Percentiles rank a stretch among this genome's conserved stretches.
Conservation (phyloP, 208 protist genomes). For the Trypanosoma lewisi region DNA sequence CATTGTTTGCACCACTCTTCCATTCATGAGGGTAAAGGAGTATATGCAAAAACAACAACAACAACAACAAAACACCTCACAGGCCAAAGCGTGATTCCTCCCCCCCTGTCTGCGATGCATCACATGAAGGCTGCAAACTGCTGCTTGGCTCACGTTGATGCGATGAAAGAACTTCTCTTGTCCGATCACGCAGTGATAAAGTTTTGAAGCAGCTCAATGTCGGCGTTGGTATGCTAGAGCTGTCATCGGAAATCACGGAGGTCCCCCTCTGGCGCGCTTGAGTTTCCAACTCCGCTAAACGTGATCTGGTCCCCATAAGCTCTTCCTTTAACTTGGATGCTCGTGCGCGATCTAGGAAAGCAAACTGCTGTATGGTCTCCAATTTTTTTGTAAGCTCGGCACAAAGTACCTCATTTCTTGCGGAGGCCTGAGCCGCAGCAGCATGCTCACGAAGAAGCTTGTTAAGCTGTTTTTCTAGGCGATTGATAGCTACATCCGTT, state of each 20-base stretch:
- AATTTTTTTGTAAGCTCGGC: slow-evolving; percentile 56
- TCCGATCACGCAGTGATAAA: slow-evolving; percentile 26
- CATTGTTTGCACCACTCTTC: too few species aligned
- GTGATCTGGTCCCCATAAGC: slow-evolving; percentile 38
- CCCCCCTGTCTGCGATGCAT: slow-evolving; percentile 4
- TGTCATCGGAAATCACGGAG: slow-evolving; percentile 21
- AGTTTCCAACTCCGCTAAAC: slow-evolving; percentile 32
- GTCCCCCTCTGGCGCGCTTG: neutral
- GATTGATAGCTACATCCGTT: slow-evolving; percentile 36
- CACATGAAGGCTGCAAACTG: slow-evolving; percentile 11
- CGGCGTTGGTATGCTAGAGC: slow-evolving; percentile 11
- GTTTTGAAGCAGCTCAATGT: slow-evolving; percentile 2
- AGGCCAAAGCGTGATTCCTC: neutral
- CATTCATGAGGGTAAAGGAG: too few species aligned
- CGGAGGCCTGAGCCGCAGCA: slow-evolving; percentile 40
- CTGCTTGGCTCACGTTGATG: slow-evolving; percentile 6
- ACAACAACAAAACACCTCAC: neutral
- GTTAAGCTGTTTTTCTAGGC: slow-evolving; percentile 64
- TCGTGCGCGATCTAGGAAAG: slow-evolving; percentile 60
- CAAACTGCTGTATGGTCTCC: slow-evolving; percentile 47
- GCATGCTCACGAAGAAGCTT: slow-evolving; percentile 57
- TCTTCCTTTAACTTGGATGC: slow-evolving; percentile 71
- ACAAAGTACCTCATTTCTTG: slow-evolving; percentile 47
- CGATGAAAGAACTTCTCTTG: slow-evolving; percentile 28
- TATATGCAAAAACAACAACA: neutral